Base-by-base conservation (phyloP, 305 asterid genomes). In the Plantago lanceolata region DNA sequence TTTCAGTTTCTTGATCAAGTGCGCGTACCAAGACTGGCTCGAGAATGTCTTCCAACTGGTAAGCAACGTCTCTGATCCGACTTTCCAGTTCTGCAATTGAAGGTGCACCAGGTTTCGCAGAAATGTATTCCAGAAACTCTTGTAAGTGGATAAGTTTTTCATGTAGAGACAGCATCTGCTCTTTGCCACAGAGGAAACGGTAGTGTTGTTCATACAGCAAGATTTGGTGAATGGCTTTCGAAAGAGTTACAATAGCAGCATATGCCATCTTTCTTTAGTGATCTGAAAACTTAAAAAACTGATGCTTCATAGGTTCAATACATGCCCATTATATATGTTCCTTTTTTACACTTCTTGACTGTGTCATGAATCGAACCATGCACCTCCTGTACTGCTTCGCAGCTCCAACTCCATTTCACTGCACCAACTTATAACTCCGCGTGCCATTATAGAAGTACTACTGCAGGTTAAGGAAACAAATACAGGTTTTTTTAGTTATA, bases 231-330 rank as follows among this genome's bases (percentile, higher is more conserved):
- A 61, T 48, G 12, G 16, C 43, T 54, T 62, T 68, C 1, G 14
- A 2, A 61, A 72, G 65, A 66, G 63, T 61, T 53, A 55, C 56
- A 13, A 67, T 56, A 61, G 69, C 66, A 33, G 58, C 72, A 67
- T 66, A 66, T 54, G 76, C 76, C 44, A 37, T 37, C 8, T 37
- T 37, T 7, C 44, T 37, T 37, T 3, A 24, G 28, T 24, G 28
- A 24, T 24, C 28, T 24, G 28, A 24, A 24, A 24, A 24, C 28
- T 24, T 24, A 24, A 24, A 3, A 24, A 24, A 3, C 28, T 24
- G 28, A 24, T 24, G 28, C 28, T 24, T 24, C 28, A 24, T 1
- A 24, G 1, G 3, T 24, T 24, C 28, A n/a, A n/a, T n/a, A n/a
- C n/a, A n/a, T n/a, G n/a, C n/a, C n/a, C n/a, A n/a, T n/a, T n/a